Evolutionary conservation across 129 eudicot species (phyloP).

Genomic region (Lactuca sativa): DNA sequence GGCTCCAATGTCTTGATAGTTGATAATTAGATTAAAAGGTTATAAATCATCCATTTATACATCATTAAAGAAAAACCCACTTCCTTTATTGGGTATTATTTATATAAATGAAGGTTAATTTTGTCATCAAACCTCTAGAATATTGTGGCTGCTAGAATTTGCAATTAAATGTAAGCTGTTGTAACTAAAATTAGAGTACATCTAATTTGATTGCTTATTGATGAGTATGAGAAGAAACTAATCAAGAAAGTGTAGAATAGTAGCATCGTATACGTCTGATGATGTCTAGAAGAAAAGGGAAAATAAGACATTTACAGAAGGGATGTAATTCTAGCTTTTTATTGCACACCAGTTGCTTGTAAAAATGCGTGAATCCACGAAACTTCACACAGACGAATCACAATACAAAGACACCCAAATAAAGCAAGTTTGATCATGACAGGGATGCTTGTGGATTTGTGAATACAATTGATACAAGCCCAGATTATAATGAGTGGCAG

Average conservation of each 20-base stretch:
- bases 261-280: not conserved
- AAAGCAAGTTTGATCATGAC: not conserved
- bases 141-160: constrained; percentile 7
- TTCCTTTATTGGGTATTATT: constrained; percentile 2
- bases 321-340: constrained; percentile 13
- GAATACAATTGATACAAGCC: not conserved
- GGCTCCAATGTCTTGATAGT: not conserved
- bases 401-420: not conserved
- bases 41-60: not conserved
- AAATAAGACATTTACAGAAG: not conserved
- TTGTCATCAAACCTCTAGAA: constrained; percentile 11
- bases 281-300: not conserved
- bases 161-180: not conserved
- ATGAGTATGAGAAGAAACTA: constrained; percentile 4
- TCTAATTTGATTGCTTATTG: not conserved
- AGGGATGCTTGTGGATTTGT: not conserved
- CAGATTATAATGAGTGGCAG: not conserved
- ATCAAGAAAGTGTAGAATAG: not conserved
- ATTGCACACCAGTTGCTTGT: constrained; percentile 20
- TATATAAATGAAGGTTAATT: not conserved
- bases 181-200: not conserved
- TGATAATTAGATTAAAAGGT: not conserved
- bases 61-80: constrained; percentile 17
- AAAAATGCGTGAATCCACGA: constrained; percentile 2
- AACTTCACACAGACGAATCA: not conserved